Conservation (phyloP, 805 yeast species). For the Candida yuanshanica region DNA sequence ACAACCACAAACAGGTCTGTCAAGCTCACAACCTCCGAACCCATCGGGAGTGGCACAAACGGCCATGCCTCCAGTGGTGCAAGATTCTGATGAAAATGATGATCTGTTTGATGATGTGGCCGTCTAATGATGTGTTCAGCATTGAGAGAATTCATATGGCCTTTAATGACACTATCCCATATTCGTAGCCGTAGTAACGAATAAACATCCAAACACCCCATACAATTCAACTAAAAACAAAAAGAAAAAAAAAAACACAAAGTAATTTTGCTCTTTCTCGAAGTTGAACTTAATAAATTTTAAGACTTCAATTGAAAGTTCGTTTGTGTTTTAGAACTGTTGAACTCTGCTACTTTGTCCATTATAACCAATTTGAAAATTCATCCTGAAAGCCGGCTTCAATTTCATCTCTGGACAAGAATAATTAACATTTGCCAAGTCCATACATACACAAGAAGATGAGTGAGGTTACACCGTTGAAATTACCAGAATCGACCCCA, state of each 20-base stretch:
- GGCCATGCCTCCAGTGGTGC: not conserved
- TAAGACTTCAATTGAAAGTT: no score
- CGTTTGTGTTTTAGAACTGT: no score
- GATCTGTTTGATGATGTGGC: not conserved
- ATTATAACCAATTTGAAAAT: no score
- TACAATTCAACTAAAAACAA: not conserved
- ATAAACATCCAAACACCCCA: slow-evolving; percentile 1
- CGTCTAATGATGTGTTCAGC: not conserved
- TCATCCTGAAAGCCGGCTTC: no score
- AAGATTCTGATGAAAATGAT: not conserved
- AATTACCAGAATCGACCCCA: slow-evolving; percentile 25
- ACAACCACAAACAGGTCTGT: no score
- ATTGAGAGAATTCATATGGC: not conserved
- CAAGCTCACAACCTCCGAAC: no score
- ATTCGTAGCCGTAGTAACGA: not conserved
- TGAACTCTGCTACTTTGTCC: no score
- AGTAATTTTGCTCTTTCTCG: not conserved
- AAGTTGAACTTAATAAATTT: no score
- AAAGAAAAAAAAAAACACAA: not conserved
- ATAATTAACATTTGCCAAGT: no score
- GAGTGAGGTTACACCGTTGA: slow-evolving; percentile 19
- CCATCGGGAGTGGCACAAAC: no score
- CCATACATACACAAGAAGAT: slow-evolving; percentile 3
- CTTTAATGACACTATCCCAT: not conserved
- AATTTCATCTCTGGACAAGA: no score